Conservation (phyloP, 2,329 filamentous ascomycete species). For the Trichoderma koningii region DNA sequence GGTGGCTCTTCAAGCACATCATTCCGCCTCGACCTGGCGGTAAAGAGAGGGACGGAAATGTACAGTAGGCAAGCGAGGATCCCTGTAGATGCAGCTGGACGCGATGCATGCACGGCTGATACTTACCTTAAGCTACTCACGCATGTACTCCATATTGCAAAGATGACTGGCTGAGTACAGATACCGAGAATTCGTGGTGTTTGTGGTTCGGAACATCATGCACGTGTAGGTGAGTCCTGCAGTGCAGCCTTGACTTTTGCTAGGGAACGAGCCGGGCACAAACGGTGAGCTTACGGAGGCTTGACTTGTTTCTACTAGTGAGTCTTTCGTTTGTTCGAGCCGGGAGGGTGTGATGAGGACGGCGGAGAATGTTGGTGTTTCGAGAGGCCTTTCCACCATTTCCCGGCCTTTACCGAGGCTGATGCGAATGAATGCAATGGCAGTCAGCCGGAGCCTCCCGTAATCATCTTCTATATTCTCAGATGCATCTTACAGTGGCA, state of each 20-base stretch:
- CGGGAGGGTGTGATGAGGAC: not conserved
- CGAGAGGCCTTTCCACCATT: not conserved
- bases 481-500: too few relatives aligned
- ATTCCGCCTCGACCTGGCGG: constrained; percentile 19
- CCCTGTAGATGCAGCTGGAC: constrained; percentile 24
- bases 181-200: not conserved
- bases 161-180: not conserved
- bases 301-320: not conserved
- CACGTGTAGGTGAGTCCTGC: not conserved
- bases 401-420: not conserved
- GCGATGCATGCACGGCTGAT: constrained; percentile 20
- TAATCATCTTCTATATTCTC: not conserved
- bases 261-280: not conserved
- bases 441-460: not conserved
- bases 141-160: constrained; percentile 7
- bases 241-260: constrained; percentile 16
- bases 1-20: constrained; percentile 3
- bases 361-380: not conserved
- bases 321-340: not conserved
- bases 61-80: constrained; percentile 4
- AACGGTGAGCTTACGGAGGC: constrained; percentile 1
- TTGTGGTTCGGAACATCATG: not conserved
- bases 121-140: too few relatives aligned
- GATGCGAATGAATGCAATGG: not conserved
- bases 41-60: not conserved